These are phyloP conservation scores for Cylindrotheca closterium DNA, from an alignment of 108 stramenopile genomes.

Conservation along the genomic window DNA sequence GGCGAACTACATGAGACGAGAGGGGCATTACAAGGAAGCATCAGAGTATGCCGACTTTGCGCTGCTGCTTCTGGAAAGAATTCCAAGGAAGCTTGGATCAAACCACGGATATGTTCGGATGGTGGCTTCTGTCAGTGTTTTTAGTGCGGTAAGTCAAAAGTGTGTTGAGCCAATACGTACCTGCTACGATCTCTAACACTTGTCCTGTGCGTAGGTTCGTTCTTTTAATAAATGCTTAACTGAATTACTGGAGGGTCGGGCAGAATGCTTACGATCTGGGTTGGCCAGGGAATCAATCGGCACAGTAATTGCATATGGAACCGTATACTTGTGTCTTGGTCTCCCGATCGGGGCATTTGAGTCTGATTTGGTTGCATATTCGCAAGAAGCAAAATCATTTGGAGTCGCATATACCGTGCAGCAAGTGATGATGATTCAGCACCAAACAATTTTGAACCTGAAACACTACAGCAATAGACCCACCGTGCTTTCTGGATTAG, in stretches of 20 bases:
- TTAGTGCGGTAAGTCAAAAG: background rate
- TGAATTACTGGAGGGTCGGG: background rate
- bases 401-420: slow-evolving; percentile 1
- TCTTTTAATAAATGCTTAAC: background rate
- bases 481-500: slow-evolving; percentile 7
- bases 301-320: slow-evolving; percentile 19
- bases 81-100: slow-evolving; percentile 8
- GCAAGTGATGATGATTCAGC: slow-evolving; percentile 12
- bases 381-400: slow-evolving; percentile 14
- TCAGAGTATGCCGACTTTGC: slow-evolving; percentile 15
- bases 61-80: slow-evolving; percentile 10
- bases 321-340: slow-evolving; percentile 15
- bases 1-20: background rate
- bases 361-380: slow-evolving; percentile 18
- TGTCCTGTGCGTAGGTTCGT: background rate
- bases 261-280: background rate
- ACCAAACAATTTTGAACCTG: slow-evolving; percentile 17
- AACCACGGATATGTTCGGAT: slow-evolving; percentile 7
- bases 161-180: too few species aligned
- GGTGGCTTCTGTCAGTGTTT: background rate
- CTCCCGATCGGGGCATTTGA: slow-evolving; percentile 22
- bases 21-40: slow-evolving; percentile 17
- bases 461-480: slow-evolving; percentile 6
- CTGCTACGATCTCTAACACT: background rate
- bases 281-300: background rate